These are phyloP conservation scores for Neurospora pannonica DNA, from an alignment of 495 filamentous ascomycete genomes.

Conservation along the genomic window DNA sequence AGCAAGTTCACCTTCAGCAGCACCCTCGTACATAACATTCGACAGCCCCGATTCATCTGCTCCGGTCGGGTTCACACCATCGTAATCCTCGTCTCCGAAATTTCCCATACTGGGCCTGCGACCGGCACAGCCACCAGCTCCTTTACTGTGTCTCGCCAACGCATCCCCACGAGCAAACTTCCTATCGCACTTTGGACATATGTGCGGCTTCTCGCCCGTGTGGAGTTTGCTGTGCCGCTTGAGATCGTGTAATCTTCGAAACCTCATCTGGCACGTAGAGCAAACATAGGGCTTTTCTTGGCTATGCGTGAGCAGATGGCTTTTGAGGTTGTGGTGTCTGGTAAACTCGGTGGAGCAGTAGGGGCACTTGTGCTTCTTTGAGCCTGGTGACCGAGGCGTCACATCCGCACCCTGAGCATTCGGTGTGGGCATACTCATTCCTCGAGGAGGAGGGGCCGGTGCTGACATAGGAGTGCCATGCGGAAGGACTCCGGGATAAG, in stretches of 20 bases:
- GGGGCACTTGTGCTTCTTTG: constrained; percentile 88
- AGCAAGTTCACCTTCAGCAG: constrained; percentile 33
- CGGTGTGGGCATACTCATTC: constrained; percentile 68
- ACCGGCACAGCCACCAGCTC: constrained; percentile 90
- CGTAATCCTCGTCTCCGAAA: constrained; percentile 71
- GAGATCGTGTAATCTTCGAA: constrained; percentile 86
- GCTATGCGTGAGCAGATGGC: constrained; percentile 92
- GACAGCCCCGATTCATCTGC: constrained; percentile 69
- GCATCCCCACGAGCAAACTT: constrained; percentile 95
- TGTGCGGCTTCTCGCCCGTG: constrained; percentile 90
- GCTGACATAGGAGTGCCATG: constrained; percentile 27
- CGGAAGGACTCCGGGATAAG: constrained; percentile 35
- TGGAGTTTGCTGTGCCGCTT: constrained; percentile 96
- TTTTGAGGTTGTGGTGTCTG: constrained; percentile 97
- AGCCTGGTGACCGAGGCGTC: constrained; percentile 41
- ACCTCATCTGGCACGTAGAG: constrained; percentile 77
- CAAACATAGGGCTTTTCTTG: constrained; percentile 97
- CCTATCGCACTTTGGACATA: constrained; percentile 86
- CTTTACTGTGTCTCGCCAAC: constrained; percentile 88
- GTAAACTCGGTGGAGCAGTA: constrained; percentile 97
- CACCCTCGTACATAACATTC: constrained; percentile 62
- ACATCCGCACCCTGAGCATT: constrained; percentile 46
- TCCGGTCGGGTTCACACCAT: constrained; percentile 41
- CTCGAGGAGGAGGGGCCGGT: constrained; percentile 45
- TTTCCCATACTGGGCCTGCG: constrained; percentile 78